Evolutionary conservation across 2,329 filamentous ascomycete genomes (phyloP), one percentile per base, ranked within the genome.

Genomic region (Hymenoscyphus fraxineus): DNA sequence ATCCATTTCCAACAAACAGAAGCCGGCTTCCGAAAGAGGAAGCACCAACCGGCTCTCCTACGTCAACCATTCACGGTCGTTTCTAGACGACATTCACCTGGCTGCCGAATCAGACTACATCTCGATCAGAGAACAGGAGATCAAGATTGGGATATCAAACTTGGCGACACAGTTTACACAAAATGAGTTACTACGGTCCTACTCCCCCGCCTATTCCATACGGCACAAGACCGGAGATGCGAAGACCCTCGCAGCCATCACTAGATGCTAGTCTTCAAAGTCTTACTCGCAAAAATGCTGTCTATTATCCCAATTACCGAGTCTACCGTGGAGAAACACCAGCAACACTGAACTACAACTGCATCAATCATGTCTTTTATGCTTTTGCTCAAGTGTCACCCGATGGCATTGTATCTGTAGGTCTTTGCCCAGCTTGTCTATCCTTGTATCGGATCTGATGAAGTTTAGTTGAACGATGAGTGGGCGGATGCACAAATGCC

Each of bases 261-360:
- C 60, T 74, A 3, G 73, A 72, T 58, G 71, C 73, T 15, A 73
- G 68, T 51, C 69, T 72, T n/a, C 68, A 67, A 19, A 79, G 76
- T 66, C 79, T 87, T 66, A 84, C 85, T 78, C 84, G 81, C 74
- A 85, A 85, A 73, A 95, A 95, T 76, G 91, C 88, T 27, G 89
- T 92, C 19, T 95, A 94, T 78, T 95, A 92, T 76, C 90, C 90
- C n/a, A 94, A 92, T 77, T 87, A 86, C 79, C 82, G 87, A 65
- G 85, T 92, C 69, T 92, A 93, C 77, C 82, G 83, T 64, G 85
- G 88, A 68, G 86, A 91, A 71, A 89, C 89, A 16, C 91, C 91
- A 0, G 90, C 86, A 0, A 86, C 86, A 63, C 79, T 94, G 73
- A 90, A 91, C 74, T 86, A 92, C 75, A 85, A 85, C 69, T 91